These are phyloP conservation scores for Hemisphaericaspora nanyangensis DNA, from an alignment of 805 yeast genomes.

Conservation along the genomic window DNA sequence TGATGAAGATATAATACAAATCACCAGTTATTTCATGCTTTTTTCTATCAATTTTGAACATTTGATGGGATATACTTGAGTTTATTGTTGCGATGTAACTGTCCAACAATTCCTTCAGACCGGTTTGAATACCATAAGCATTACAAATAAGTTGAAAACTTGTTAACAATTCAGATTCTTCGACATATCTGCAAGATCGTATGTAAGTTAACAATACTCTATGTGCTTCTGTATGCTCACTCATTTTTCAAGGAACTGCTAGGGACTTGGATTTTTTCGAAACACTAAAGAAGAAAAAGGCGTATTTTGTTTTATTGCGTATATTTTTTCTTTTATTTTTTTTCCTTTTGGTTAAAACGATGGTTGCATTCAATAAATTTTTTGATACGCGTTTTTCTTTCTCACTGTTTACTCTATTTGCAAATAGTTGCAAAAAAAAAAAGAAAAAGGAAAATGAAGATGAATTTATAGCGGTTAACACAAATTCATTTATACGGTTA, in stretches of 20 bases:
- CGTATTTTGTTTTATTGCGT: not conserved
- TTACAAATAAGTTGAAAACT: slow-evolving; percentile 17
- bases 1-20: slow-evolving; percentile 36
- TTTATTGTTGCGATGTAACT: slow-evolving; percentile 26
- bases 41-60: slow-evolving; percentile 40
- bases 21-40: slow-evolving; percentile 32
- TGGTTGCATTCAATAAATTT: not conserved
- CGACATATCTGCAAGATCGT: slow-evolving; percentile 20
- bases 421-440: too few species aligned
- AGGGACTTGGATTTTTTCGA: not conserved
- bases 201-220: slow-evolving; percentile 28
- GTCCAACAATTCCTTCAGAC: slow-evolving; percentile 9
- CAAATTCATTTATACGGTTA: too few species aligned
- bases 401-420: too few species aligned
- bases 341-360: not conserved
- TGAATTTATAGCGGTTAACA: too few species aligned
- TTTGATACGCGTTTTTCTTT: too few species aligned
- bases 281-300: not conserved
- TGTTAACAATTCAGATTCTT: slow-evolving; percentile 16
- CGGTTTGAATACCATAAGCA: slow-evolving; percentile 5
- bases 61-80: slow-evolving; percentile 29
- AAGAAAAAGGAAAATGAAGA: too few species aligned
- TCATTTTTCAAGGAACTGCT: not conserved
- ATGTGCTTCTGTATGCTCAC: slow-evolving; percentile 9
- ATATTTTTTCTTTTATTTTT: not conserved